Evolutionary conservation across 352 stramenopile genomes (phyloP).

Genomic region (Pythium myriotylum): DNA sequence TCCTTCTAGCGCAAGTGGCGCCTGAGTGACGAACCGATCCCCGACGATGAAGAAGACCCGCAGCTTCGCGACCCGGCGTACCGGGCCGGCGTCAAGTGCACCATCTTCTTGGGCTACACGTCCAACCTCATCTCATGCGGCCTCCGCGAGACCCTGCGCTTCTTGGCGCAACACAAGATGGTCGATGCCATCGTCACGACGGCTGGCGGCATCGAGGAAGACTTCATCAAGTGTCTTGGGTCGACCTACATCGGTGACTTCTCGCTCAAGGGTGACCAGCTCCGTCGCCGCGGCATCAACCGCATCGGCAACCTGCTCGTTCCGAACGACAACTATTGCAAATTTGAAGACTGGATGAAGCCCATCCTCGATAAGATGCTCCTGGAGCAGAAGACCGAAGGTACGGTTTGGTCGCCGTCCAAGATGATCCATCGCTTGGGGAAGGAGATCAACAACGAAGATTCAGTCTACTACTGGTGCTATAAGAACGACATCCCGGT

Average conservation of each 20-base stretch:
- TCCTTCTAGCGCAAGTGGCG: slow-evolving; percentile 89
- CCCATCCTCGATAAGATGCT: slow-evolving; percentile 98
- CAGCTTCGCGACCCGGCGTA: slow-evolving; percentile 76
- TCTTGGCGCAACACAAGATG: slow-evolving; percentile 98
- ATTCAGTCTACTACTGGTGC: slow-evolving; percentile 99
- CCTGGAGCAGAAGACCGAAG: slow-evolving; percentile 95
- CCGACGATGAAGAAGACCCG: slow-evolving; percentile 93
- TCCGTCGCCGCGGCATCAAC: slow-evolving; percentile 98
- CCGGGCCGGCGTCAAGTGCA: slow-evolving; percentile 90
- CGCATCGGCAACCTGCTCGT: slow-evolving; percentile 99
- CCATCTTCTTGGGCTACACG: slow-evolving; percentile 99
- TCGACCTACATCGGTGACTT: slow-evolving; percentile 99
- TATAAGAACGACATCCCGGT: slow-evolving; percentile 99
- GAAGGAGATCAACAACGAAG: slow-evolving; percentile 97
- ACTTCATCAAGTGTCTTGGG: slow-evolving; percentile 99
- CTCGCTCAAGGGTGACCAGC: slow-evolving; percentile 89
- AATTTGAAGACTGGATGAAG: slow-evolving; percentile 96
- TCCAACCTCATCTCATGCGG: slow-evolving; percentile 99
- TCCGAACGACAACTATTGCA: slow-evolving; percentile 99
- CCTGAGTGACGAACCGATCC: slow-evolving; percentile 93
- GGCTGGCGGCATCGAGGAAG: slow-evolving; percentile 94
- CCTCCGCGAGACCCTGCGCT: slow-evolving; percentile 97
- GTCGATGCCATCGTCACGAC: slow-evolving; percentile 97
- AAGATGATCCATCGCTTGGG: slow-evolving; percentile 97
- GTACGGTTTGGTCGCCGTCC: slow-evolving; percentile 95